Evolutionary conservation across 441 rosid species (phyloP), one percentile per base, ranked within the genome.

Genomic region (Cnidoscolus chayamansa): DNA sequence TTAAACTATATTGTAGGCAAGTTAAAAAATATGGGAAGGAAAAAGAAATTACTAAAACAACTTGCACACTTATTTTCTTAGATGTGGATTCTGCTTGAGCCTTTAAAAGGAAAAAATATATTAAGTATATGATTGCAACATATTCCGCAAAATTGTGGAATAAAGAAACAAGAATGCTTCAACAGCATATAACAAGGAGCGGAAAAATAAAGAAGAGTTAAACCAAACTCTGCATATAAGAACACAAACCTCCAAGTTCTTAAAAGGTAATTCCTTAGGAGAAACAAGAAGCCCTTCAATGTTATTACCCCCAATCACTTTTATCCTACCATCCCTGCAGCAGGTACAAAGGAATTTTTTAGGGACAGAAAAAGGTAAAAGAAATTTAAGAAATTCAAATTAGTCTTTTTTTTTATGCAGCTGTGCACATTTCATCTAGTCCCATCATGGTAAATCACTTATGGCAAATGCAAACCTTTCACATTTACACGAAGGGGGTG

Each of bases 261-360:
- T 88, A 70, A 76, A 81, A 58, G 90, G 85, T 59, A 85, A 54
- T 67, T 81, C 85, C 72, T 81, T 79, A 13, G 87, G 83, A 73
- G 88, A 85, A 37, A 85, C 68, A 68, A 88, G 72, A 66, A 88
- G 86, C 31, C 87, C 93, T 76, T 88, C 93, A 75, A 88, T 73
- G 60, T 82, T 81, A 76, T 84, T 83, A 63, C 89, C 89, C 16
- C 90, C 90, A 67, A 85, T 76, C 72, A 88, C 84, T 78, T 88
- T 88, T 65, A 88, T 87, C 77, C 90, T 80, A 13, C 89, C 93
- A 81, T 86, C 93, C 73, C 93, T 88, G 73, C 61, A 71, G 64
- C 40, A 10, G 59, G 0, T 12, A 30, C 15, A 25, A 59, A 9
- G 7, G n/a, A 25, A 12, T 10, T 40, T 17, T 45, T 19, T 17